Conservation (phyloP, 306 rosid genomes). For the Rubus idaeus region DNA sequence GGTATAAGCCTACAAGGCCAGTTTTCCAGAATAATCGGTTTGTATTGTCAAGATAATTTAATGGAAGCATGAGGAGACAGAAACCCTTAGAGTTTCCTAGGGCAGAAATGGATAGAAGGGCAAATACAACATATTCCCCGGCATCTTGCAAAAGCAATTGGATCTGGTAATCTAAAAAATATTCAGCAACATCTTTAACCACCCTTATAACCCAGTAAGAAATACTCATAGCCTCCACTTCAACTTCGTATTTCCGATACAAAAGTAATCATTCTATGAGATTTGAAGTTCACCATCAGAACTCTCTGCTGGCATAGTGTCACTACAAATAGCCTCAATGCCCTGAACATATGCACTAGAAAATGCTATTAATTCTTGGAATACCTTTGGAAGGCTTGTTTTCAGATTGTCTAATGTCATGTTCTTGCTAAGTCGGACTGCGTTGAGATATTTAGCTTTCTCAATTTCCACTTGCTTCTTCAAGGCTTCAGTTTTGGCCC, state of each 20-base stretch:
- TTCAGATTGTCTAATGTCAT: constrained; percentile 60
- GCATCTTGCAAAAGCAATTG: background rate
- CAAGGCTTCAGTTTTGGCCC: constrained; percentile 56
- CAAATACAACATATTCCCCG: background rate
- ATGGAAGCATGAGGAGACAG: background rate
- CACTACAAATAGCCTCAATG: constrained; percentile 43
- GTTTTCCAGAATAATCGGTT: too few species aligned
- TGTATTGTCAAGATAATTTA: too few species aligned
- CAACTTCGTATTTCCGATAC: background rate
- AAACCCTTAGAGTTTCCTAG: background rate
- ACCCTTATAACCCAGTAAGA: background rate
- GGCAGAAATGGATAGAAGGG: background rate
- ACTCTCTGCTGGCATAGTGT: constrained; percentile 33
- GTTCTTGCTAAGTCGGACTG: constrained; percentile 46
- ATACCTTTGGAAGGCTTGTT: constrained; percentile 66
- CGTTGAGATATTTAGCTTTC: constrained; percentile 44
- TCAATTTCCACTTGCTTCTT: constrained; percentile 60
- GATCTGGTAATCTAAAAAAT: background rate
- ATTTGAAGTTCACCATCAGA: constrained; percentile 29
- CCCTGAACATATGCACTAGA: constrained; percentile 57
- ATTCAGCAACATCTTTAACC: background rate
- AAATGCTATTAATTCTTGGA: constrained; percentile 56
- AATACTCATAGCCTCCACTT: background rate
- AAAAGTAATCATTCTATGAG: background rate
- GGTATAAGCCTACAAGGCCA: too few species aligned